phyloP scores from a whole-genome alignment of 2,329 filamentous ascomycete species.

The Venturia oleaginea region DNA sequence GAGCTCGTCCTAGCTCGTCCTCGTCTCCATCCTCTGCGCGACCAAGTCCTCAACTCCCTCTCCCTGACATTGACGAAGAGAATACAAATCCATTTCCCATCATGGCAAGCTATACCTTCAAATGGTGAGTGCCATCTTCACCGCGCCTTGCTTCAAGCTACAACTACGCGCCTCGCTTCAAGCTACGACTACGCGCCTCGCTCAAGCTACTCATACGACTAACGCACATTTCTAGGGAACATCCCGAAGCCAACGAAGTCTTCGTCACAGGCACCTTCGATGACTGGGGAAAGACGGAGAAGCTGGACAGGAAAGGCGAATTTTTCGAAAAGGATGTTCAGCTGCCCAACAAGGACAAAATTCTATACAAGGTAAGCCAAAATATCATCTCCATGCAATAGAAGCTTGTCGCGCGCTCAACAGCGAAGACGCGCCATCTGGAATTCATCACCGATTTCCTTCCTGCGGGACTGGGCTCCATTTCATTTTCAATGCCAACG shows the following conservation, averaged over 20 bases:
- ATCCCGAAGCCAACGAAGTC: conserved; percentile 67
- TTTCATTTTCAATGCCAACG: background rate
- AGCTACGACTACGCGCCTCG: conserved; percentile 6
- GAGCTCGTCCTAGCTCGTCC: too few relatives aligned
- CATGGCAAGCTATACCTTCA: conserved; percentile 56
- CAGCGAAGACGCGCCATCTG: background rate
- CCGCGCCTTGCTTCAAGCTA: conserved; percentile 12
- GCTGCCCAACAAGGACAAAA: conserved; percentile 59
- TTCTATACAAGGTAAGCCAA: conserved; percentile 81
- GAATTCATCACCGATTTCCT: background rate
- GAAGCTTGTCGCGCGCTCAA: background rate
- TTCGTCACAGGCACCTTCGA: conserved; percentile 95
- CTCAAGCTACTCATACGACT: too few relatives aligned
- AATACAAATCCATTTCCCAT: background rate
- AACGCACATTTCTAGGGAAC: conserved; percentile 53
- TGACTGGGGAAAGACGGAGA: conserved; percentile 79
- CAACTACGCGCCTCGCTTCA: conserved; percentile 5
- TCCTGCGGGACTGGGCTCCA: background rate
- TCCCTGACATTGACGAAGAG: background rate
- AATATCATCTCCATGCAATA: background rate
- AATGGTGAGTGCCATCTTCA: conserved; percentile 46
- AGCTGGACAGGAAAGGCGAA: conserved; percentile 66
- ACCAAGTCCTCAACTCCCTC: background rate
- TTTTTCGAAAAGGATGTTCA: conserved; percentile 73
- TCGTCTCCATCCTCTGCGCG: background rate